phyloP scores from a whole-genome alignment of 805 yeast genomes.

The Clavispora asparagi region DNA sequence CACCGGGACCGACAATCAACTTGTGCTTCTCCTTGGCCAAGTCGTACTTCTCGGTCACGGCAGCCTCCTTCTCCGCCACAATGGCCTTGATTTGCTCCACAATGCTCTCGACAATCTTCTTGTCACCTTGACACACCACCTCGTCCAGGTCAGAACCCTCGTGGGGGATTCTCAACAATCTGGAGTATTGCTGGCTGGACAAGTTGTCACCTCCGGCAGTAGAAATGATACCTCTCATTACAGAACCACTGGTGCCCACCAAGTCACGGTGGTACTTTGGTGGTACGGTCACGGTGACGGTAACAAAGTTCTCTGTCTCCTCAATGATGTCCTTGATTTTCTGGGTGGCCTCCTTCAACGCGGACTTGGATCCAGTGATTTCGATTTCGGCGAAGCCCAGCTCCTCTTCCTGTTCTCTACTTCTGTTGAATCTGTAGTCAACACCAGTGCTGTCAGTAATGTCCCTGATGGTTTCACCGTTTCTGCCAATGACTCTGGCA shows the following conservation, averaged over 20 bases:
- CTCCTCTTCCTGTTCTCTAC: slow-evolving; percentile 40
- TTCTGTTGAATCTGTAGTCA: slow-evolving; percentile 44
- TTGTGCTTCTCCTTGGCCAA: slow-evolving; percentile 73
- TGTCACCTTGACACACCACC: slow-evolving; percentile 71
- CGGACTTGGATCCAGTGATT: slow-evolving; percentile 72
- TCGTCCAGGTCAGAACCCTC: slow-evolving; percentile 53
- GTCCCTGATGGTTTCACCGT: slow-evolving; percentile 78
- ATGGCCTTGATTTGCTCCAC: slow-evolving; percentile 56
- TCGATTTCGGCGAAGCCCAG: slow-evolving; percentile 56
- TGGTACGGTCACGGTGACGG: slow-evolving; percentile 58
- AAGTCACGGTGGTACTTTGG: slow-evolving; percentile 69
- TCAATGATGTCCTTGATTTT: slow-evolving; percentile 59
- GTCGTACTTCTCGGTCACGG: slow-evolving; percentile 45
- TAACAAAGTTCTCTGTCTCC: slow-evolving; percentile 58
- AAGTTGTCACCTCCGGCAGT: slow-evolving; percentile 65
- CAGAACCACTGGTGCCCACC: slow-evolving; percentile 75
- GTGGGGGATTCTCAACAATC: slow-evolving; percentile 65
- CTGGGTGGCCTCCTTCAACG: slow-evolving; percentile 65
- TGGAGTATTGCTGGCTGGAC: slow-evolving; percentile 42
- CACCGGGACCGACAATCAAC: slow-evolving; percentile 75
- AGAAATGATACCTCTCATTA: slow-evolving; percentile 64
- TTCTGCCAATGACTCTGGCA: slow-evolving; percentile 83
- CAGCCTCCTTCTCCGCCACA: slow-evolving; percentile 59
- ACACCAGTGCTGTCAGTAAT: slow-evolving; percentile 68
- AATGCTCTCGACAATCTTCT: slow-evolving; percentile 63